Evolutionary conservation across 2,329 filamentous ascomycete species (phyloP).

Genomic region (Apiospora phragmitis): DNA sequence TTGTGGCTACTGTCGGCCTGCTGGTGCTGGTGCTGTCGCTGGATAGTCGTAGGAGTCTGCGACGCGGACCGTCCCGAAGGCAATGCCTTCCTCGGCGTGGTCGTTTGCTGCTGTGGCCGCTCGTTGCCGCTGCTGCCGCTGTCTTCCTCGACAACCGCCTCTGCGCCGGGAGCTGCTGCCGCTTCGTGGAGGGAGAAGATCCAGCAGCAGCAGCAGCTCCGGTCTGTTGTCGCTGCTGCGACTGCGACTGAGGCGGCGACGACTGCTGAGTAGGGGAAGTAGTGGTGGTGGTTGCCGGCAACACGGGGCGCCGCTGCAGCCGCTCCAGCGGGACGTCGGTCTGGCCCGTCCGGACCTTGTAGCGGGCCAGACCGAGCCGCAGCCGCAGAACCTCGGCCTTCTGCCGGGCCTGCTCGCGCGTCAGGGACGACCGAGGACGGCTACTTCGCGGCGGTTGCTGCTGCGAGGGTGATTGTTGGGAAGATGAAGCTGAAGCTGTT

Average conservation of each 20-base stretch:
- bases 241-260: not conserved
- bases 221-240: too few relatives aligned
- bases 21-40: too few relatives aligned
- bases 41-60: not conserved
- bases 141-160: not conserved
- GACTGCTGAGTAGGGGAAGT: not conserved
- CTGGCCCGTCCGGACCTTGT: slow-evolving; percentile 76
- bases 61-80: slow-evolving; percentile 10
- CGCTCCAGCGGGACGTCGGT: slow-evolving; percentile 63
- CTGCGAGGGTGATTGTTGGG: not conserved
- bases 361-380: slow-evolving; percentile 69
- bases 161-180: not conserved
- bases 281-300: slow-evolving; percentile 11
- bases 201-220: too few relatives aligned
- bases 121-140: not conserved
- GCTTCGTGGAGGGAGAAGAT: too few relatives aligned
- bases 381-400: slow-evolving; percentile 66
- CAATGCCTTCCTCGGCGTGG: slow-evolving; percentile 10
- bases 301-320: slow-evolving; percentile 48
- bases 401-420: slow-evolving; percentile 56
- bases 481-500: not conserved
- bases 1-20: too few relatives aligned
- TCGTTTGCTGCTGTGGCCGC: not conserved
- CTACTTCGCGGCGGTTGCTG: slow-evolving; percentile 19
- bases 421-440: slow-evolving; percentile 35